Base-by-base conservation (phyloP, 192 early-diverging fungal genomes). In the Backusella morwellensis region DNA sequence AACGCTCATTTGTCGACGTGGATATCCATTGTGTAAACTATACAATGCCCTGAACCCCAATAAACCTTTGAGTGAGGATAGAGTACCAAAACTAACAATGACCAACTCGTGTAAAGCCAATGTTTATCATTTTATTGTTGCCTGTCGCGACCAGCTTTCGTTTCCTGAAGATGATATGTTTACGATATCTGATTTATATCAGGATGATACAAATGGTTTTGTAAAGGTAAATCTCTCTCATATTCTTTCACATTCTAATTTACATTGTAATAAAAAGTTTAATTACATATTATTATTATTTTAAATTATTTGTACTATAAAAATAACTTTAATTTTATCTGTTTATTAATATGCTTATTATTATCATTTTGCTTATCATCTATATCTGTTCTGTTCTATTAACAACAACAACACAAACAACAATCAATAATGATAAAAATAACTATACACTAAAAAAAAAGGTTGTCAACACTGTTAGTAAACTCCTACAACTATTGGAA, bases 141-240 rank as follows among this genome's bases (percentile, higher is more conserved):
- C 91, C 29, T 97, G 96, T 82, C 92, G 92, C 69, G 85, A 91
- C 35, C 91, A 95, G 78, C 87, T 93, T 1, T 80, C 92, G 66
- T 86, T 91, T 29, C 84, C 84, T 52, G 90, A 97, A 38, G 92
- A 96, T 59, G 87, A 93, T 76, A 83, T 94, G 50, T 95, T 97
- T 82, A 90, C 93, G 19, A 93, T 98, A 70, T 90, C 94, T 8
- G 95, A 97, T 54, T 84, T 98, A 50, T 95, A 92, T 77, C 93
- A 96, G 78, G 95, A 99, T 80, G 96, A 99, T 81, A 99, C 96
- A 38, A 97, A 97, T 84, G 94, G 92, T 66, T 96, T 99, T 85
- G 94, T 99, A 75, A 99, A 96, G 90, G 97, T 95, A 70, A 40
- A 23, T 41, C 26, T 71, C 41, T 44, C 2, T 84, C 42, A 47